Evolutionary conservation across 345 rosid species (phyloP).

Genomic region (Populus deltoides): DNA sequence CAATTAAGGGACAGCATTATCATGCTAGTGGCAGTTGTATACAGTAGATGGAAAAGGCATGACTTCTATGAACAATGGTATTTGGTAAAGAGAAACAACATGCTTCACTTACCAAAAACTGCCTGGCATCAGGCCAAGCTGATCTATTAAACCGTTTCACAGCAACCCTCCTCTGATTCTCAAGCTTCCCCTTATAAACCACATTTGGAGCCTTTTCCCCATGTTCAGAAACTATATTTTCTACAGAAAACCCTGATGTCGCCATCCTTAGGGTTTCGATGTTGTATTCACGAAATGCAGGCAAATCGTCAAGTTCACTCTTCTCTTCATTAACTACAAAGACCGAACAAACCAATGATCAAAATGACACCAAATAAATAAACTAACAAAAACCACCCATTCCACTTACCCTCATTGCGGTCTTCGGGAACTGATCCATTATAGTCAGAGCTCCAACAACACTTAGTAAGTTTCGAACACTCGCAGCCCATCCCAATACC

Average conservation of each 20-base stretch:
- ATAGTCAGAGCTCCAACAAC: slow-evolving; percentile 36
- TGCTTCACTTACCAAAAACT: slow-evolving; percentile 34
- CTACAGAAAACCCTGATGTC: slow-evolving; percentile 42
- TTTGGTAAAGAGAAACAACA: neutral
- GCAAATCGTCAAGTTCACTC: slow-evolving; percentile 23
- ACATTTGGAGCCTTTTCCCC: slow-evolving; percentile 49
- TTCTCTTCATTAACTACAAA: slow-evolving; percentile 30
- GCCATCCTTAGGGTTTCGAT: slow-evolving; percentile 41
- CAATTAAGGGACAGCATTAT: neutral
- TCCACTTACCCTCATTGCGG: slow-evolving; percentile 33
- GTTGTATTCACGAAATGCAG: slow-evolving; percentile 36
- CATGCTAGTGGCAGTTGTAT: neutral
- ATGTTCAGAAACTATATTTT: slow-evolving; percentile 49
- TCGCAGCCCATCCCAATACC: slow-evolving; percentile 39
- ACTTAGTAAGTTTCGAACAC: slow-evolving; percentile 38
- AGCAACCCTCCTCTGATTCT: slow-evolving; percentile 38
- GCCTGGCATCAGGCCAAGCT: slow-evolving; percentile 46
- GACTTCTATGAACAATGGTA: neutral
- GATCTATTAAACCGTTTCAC: slow-evolving; percentile 45
- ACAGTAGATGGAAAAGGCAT: neutral
- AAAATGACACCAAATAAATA: slow-evolving; percentile 8
- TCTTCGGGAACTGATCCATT: slow-evolving; percentile 25
- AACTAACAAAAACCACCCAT: slow-evolving; percentile 3
- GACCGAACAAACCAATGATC: slow-evolving; percentile 3
- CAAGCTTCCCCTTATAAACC: slow-evolving; percentile 45